Evolutionary conservation across 1,139 yeast species (phyloP).

Genomic region (Lodderomyces pseudojiufengensis): DNA sequence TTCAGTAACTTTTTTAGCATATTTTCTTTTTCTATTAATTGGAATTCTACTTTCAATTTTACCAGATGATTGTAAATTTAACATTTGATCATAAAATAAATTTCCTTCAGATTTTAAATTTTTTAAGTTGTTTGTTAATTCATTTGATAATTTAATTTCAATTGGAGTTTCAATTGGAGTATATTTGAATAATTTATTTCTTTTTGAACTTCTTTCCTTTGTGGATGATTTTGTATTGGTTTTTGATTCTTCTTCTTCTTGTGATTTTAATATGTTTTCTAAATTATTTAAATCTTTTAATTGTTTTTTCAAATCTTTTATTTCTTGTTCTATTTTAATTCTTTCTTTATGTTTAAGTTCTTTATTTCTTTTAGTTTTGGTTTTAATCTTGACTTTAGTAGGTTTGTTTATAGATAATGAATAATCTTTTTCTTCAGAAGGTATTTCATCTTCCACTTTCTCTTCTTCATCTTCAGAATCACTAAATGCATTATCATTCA

Average conservation of each 20-base stretch:
- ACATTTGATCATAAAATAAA: slow-evolving; percentile 76
- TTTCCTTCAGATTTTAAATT: slow-evolving; percentile 90
- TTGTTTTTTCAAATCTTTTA: slow-evolving; percentile 55
- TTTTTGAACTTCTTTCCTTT: slow-evolving; percentile 21
- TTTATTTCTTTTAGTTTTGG: slow-evolving; percentile 71
- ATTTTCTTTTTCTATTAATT: slow-evolving; percentile 60
- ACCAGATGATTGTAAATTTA: slow-evolving; percentile 78
- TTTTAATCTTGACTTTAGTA: slow-evolving; percentile 66
- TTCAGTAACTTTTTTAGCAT: slow-evolving; percentile 73
- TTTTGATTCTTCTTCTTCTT: slow-evolving; percentile 20
- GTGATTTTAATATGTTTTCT: slow-evolving; percentile 45
- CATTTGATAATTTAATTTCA: slow-evolving; percentile 88
- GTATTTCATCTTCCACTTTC: slow-evolving; percentile 46
- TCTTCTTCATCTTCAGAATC: slow-evolving; percentile 47
- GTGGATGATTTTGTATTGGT: slow-evolving; percentile 11
- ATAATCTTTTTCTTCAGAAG: slow-evolving; percentile 24
- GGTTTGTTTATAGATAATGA: slow-evolving; percentile 71
- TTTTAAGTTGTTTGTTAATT: slow-evolving; percentile 79
- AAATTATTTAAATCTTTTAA: slow-evolving; percentile 57
- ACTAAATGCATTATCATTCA: slow-evolving; percentile 17
- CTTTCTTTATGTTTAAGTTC: slow-evolving; percentile 64
- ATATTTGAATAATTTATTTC: slow-evolving; percentile 48
- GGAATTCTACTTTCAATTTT: slow-evolving; percentile 81
- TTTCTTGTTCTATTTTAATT: slow-evolving; percentile 50
- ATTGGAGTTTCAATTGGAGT: slow-evolving; percentile 59